These are phyloP conservation scores for Hygrophila difformis DNA, from an alignment of 257 asterid species.

Conservation along the genomic window DNA sequence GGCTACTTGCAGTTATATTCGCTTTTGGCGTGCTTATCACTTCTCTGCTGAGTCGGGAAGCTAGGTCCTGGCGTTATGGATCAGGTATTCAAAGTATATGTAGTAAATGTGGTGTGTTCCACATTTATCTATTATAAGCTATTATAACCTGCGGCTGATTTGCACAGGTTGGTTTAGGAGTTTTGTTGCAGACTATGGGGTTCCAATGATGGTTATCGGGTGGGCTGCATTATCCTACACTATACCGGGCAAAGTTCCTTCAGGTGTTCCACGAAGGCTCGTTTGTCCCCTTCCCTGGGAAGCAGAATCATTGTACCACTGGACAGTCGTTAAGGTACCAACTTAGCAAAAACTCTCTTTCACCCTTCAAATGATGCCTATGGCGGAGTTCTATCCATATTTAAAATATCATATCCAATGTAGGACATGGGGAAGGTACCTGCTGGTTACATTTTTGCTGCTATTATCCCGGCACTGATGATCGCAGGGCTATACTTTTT, in stretches of 20 bases:
- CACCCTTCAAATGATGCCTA: background rate
- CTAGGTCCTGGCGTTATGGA: constrained; percentile 92
- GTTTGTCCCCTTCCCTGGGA: constrained; percentile 82
- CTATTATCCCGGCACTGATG: constrained; percentile 60
- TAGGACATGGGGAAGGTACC: constrained; percentile 89
- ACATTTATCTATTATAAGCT: background rate
- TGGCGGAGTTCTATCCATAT: background rate
- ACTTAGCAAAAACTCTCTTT: background rate
- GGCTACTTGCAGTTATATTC: constrained; percentile 71
- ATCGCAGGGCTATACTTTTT: constrained; percentile 64
- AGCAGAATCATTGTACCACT: constrained; percentile 55
- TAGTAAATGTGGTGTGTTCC: background rate
- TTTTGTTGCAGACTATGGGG: constrained; percentile 88
- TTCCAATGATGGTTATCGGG: constrained; percentile 69
- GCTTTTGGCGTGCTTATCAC: constrained; percentile 65
- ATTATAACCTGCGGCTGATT: background rate
- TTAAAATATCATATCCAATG: constrained; percentile 2
- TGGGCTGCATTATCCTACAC: constrained; percentile 72
- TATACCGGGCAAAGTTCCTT: constrained; percentile 53
- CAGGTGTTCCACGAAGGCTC: constrained; percentile 86
- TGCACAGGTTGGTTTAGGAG: constrained; percentile 63
- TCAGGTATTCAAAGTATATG: constrained; percentile 35
- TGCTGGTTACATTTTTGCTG: constrained; percentile 39
- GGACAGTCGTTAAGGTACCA: constrained; percentile 76
- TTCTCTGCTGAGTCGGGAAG: constrained; percentile 64